Evolutionary conservation across 169 alveolate species (phyloP), one percentile per base, ranked within the genome.

Genomic region (Plasmodium gonderi): DNA sequence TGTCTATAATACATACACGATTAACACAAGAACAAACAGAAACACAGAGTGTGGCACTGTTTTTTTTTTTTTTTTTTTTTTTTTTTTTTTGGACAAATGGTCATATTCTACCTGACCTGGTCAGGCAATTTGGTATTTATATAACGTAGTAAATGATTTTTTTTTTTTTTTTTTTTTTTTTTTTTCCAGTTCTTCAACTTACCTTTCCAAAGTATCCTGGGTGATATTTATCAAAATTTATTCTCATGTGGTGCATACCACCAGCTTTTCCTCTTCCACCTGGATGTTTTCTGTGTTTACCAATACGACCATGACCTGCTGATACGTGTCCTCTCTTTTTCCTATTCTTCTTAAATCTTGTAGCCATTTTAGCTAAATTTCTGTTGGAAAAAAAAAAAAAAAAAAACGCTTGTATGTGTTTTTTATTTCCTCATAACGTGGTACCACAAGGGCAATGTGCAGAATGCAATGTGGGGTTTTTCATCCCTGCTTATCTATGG

Each of bases 181-280:
- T n/a, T n/a, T n/a, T n/a, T n/a, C n/a, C n/a, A n/a, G n/a, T n/a
- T 26, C 1, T 12, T 0, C 51, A 3, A 12, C 91, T 31, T 64
- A 97, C 99, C 96, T 99, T 99, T 85, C 99, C 99, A 96, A 98
- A 98, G 96, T 98, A 98, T 77, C 99, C 99, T 42, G 99, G 99
- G 96, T 99, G 99, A 96, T 97, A 98, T 96, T 97, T 98, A 93
- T 98, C 98, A 91, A 98, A 97, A 95, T 97, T 96, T 78, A 97
- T 98, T 94, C 99, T 96, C 95, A 98, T 99, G 96, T 99, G 99
- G 94, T 97, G 98, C 97, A 94, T 79, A 85, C 99, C 99, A 82
- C 99, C 99, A 79, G 99, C 99, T 90, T 97, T 97, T 95, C 99
- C 99, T 92, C 99, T 98, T 91, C 99, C 99, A 81, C 99, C 99